Conservation (phyloP, 345 rosid genomes). For the Gossypium rotundifolium region DNA sequence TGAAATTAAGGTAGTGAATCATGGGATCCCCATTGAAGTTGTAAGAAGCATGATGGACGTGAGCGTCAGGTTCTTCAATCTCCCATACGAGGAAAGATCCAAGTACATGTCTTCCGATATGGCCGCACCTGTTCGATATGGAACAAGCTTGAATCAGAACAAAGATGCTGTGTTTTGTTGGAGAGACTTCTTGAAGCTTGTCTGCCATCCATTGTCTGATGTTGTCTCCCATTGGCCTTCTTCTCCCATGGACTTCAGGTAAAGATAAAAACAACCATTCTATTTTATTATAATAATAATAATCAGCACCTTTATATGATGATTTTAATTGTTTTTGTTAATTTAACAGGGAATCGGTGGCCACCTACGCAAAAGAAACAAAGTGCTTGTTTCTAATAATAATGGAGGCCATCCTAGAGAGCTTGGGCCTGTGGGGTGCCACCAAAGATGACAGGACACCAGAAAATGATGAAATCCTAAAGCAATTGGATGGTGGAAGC, state of each 20-base stretch:
- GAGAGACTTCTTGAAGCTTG: constrained; percentile 91
- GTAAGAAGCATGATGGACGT: constrained; percentile 52
- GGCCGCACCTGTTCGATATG: constrained; percentile 63
- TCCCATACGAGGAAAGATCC: constrained; percentile 68
- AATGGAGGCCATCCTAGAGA: constrained; percentile 66
- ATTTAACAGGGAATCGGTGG: constrained; percentile 46
- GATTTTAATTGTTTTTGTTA: not conserved
- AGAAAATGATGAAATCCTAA: constrained; percentile 25
- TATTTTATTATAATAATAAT: not conserved
- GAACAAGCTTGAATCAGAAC: constrained; percentile 85
- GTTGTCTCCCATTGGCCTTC: constrained; percentile 78
- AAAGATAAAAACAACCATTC: not conserved
- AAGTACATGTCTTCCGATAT: constrained; percentile 77
- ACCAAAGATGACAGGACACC: not conserved
- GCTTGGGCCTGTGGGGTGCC: constrained; percentile 30
- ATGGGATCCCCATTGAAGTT: constrained; percentile 55
- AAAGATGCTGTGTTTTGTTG: constrained; percentile 78
- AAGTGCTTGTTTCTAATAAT: constrained; percentile 47
- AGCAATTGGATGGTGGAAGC: constrained; percentile 59
- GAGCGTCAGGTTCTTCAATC: constrained; percentile 61
- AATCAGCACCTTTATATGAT: not conserved
- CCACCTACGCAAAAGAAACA: constrained; percentile 61
- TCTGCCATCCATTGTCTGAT: constrained; percentile 53
- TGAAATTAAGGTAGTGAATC: constrained; percentile 61
- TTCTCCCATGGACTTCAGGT: constrained; percentile 75